These are phyloP conservation scores for Cladophialophora bantiana DNA, from an alignment of 2,329 filamentous ascomycete species.

Conservation along the genomic window DNA sequence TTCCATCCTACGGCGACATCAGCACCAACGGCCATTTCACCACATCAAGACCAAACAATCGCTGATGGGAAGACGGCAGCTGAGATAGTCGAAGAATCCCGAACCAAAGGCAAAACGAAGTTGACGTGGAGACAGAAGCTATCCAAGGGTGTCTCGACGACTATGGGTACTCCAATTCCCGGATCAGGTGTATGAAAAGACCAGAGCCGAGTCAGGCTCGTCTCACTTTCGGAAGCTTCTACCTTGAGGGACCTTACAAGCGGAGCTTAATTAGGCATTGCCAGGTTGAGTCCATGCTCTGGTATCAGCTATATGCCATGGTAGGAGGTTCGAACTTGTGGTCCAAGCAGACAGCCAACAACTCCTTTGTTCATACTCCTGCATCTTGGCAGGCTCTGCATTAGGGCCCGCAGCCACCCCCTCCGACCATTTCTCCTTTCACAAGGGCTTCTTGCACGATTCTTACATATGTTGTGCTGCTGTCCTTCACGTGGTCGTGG, in stretches of 20 bases:
- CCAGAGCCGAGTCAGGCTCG: not conserved
- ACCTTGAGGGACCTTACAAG: not conserved
- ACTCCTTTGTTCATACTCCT: too few relatives aligned
- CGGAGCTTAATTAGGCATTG: not conserved
- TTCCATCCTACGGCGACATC: not conserved
- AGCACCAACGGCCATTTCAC: not conserved
- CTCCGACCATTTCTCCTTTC: too few relatives aligned
- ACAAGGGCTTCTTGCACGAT: too few relatives aligned
- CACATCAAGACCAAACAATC: conserved; percentile 10
- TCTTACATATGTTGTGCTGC: too few relatives aligned
- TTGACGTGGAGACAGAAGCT: conserved; percentile 30
- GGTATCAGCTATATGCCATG: too few relatives aligned
- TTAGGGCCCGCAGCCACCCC: too few relatives aligned
- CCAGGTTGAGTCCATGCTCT: too few relatives aligned
- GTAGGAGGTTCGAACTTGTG: too few relatives aligned
- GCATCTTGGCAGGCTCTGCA: too few relatives aligned
- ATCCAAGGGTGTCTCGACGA: conserved; percentile 21
- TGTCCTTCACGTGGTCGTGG: too few relatives aligned
- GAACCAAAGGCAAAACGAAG: conserved; percentile 25
- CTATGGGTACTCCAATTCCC: conserved; percentile 11
- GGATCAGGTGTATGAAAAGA: not conserved
- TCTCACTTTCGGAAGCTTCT: not conserved
- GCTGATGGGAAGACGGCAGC: conserved; percentile 31
- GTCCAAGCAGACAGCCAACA: too few relatives aligned
- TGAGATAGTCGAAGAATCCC: conserved; percentile 33